Evolutionary conservation across 768 basidiomycete genomes (phyloP), one percentile per base, ranked within the genome.

Genomic region (Rossbeevera mucosa): DNA sequence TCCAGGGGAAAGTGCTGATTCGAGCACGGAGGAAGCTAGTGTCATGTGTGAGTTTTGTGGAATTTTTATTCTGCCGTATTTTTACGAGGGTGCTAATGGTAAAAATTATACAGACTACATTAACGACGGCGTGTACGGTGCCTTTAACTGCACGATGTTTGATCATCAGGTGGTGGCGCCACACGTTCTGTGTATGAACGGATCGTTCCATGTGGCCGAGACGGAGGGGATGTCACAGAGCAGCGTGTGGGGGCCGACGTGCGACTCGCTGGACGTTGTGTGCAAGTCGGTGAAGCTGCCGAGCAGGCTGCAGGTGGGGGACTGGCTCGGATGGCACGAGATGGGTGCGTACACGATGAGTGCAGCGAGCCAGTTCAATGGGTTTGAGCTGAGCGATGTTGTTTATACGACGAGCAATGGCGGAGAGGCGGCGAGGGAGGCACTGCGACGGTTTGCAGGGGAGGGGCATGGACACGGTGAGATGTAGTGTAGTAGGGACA

Each of bases 311-410:
- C 78, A 80, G 53, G 93, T 96, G 7, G 96, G 96, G 7, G 96
- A 99, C 68, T 99, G 96, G 96, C 80, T 99, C 16, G 90, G 88
- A n/a, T 99, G 94, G 74, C 85, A 86, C 51, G 86, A 91, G 66
- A 98, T 99, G 96, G 96, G 96, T 26, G 96, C 96, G 28, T 99
- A 99, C 74, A 98, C 96, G n/a, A 74, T 93, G 54, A 96, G 94
- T 65, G 96, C 96, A 0, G 93, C 96, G 48, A 93, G 90, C 72
- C 87, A 86, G 73, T 97, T 97, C 77, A 95, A 94, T 64, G 92
- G 91, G 49, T 94, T 94, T 63, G 80, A 89, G 63, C 68, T 86
- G 44, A 88, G 87, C 72, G 80, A 80, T 33, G 86, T 94, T 53
- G 70, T 85, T 25, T 95, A 94, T 66, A 92, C 90, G 33, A 74